phyloP scores from a whole-genome alignment of 805 yeast genomes.

The Kuraishia piskuri region DNA sequence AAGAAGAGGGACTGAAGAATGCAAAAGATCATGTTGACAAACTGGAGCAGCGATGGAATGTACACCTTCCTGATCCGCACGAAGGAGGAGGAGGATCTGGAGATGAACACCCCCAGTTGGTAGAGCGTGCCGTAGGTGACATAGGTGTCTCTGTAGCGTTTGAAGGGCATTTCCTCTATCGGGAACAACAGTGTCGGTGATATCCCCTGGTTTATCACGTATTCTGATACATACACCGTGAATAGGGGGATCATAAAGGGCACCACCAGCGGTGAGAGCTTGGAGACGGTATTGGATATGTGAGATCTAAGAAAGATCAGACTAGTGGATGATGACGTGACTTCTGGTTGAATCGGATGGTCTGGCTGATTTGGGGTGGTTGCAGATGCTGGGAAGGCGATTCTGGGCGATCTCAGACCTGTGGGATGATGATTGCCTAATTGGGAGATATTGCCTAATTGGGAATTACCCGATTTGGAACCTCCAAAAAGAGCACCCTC shows the following conservation, averaged over 20 bases:
- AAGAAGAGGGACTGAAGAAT: conserved; percentile 57
- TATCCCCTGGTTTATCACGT: conserved; percentile 84
- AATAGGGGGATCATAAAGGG: conserved; percentile 82
- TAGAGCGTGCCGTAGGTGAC: conserved; percentile 87
- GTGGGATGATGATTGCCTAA: not conserved
- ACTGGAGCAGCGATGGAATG: conserved; percentile 58
- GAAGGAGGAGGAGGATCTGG: conserved; percentile 73
- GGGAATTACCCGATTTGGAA: not conserved
- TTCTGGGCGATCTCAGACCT: not conserved
- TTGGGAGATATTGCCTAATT: not conserved
- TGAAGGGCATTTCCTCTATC: conserved; percentile 59
- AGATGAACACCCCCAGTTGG: conserved; percentile 87
- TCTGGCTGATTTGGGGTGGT: too few relatives aligned
- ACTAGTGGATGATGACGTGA: not conserved
- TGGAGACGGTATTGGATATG: conserved; percentile 17
- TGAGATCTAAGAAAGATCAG: conserved; percentile 9
- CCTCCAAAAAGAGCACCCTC: too few relatives aligned
- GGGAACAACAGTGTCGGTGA: conserved; percentile 85
- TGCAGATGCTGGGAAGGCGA: not conserved
- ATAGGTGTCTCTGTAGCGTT: conserved; percentile 71
- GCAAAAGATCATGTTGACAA: conserved; percentile 49
- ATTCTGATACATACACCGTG: conserved; percentile 80
- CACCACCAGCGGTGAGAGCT: conserved; percentile 33
- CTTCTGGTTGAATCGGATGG: not conserved
- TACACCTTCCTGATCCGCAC: conserved; percentile 52